These are phyloP conservation scores for Trypanosoma cruzi DNA, from an alignment of 208 protist species.

Conservation along the genomic window DNA sequence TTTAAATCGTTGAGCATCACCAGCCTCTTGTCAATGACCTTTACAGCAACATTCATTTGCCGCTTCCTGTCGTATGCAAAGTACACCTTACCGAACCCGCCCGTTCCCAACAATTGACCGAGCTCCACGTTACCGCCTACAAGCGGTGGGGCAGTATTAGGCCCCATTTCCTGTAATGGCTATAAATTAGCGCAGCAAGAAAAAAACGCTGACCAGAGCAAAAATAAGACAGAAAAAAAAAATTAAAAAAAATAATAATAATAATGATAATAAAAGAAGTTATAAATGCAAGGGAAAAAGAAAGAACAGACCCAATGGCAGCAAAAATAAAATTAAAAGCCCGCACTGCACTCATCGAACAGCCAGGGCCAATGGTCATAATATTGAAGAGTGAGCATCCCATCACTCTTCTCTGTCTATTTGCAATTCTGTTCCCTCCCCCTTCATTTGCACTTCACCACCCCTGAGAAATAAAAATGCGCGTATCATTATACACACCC, in stretches of 20 bases:
- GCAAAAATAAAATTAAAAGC: neutral
- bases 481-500: neutral
- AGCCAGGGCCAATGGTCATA: neutral
- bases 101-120: conserved; percentile 82
- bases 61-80: conserved; percentile 77
- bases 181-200: neutral
- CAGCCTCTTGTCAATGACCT: conserved; percentile 89
- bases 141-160: conserved; percentile 26
- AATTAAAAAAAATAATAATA: neutral
- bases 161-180: conserved; percentile 12
- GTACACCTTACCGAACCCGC: conserved; percentile 91
- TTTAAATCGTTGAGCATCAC: conserved; percentile 67
- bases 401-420: conserved; percentile 6
- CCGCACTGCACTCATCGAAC: neutral
- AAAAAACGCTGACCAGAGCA: conserved; percentile 10
- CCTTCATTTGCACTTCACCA: neutral
- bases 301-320: neutral
- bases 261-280: conserved; percentile 19
- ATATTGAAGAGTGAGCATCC: neutral
- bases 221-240: too few relatives aligned
- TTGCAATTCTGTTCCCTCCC: neutral
- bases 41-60: conserved; percentile 88
- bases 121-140: conserved; percentile 78
- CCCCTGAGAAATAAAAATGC: neutral
- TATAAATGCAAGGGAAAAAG: neutral